Evolutionary conservation across 352 stramenopile genomes (phyloP).

Genomic region (Blastocystis sp.): DNA sequence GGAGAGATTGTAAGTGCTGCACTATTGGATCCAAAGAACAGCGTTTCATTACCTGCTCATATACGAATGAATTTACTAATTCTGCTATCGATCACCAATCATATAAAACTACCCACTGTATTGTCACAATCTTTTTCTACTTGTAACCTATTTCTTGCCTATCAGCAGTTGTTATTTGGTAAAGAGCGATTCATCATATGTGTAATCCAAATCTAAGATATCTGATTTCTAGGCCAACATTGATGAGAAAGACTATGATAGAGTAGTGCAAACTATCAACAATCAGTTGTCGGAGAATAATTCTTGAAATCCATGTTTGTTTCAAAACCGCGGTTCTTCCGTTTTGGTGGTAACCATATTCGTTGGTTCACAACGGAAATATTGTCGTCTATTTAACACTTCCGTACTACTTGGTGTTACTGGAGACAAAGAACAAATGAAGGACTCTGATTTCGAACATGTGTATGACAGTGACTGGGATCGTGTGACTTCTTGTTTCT

Average conservation of each 20-base stretch:
- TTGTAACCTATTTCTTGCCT: neutral
- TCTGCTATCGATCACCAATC: no score
- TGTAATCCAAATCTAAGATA: neutral
- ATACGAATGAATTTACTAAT: no score
- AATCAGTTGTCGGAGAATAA: no score
- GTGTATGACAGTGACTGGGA: conserved; percentile 47
- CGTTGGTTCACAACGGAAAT: no score
- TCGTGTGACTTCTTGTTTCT: conserved; percentile 50
- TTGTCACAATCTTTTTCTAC: no score
- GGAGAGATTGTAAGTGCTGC: no score
- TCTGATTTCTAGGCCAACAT: neutral
- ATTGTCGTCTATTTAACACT: conserved; percentile 32
- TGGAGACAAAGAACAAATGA: conserved; percentile 26
- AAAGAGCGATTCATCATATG: neutral
- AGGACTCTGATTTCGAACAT: conserved; percentile 29
- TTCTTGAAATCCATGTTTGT: no score
- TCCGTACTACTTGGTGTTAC: conserved; percentile 58
- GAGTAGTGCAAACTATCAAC: neutral
- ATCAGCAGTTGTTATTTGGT: neutral
- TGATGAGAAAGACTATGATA: neutral
- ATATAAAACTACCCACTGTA: no score
- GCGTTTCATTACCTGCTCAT: no score
- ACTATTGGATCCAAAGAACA: no score
- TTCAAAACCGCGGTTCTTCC: no score
- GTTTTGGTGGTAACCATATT: no score